These are phyloP conservation scores for Adansonia rubrostipa DNA, from an alignment of 441 rosid species.

Conservation along the genomic window DNA sequence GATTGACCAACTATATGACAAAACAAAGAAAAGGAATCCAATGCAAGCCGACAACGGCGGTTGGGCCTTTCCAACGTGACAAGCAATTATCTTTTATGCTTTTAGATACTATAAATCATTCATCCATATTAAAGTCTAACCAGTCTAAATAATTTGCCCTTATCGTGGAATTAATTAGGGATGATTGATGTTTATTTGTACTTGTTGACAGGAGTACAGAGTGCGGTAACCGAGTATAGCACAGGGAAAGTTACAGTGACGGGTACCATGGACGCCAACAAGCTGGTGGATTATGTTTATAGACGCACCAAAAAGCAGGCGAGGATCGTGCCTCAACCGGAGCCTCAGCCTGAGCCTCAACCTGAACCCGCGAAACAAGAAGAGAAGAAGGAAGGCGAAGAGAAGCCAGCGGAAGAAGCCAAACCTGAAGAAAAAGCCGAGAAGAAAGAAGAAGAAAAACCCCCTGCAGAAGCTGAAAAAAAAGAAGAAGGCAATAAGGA, in stretches of 20 bases:
- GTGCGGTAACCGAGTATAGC: constrained; percentile 62
- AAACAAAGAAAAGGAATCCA: background rate
- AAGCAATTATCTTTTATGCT: background rate
- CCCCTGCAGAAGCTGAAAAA: constrained; percentile 28
- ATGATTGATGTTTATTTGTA: background rate
- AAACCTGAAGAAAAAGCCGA: constrained; percentile 38
- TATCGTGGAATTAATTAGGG: background rate
- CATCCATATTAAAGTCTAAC: background rate
- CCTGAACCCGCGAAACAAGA: constrained; percentile 33
- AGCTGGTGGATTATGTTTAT: constrained; percentile 80
- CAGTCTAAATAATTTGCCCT: background rate
- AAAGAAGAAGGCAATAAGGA: constrained; percentile 30
- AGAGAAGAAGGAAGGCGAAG: constrained; percentile 43
- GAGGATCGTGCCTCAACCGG: constrained; percentile 70
- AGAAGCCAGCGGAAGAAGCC: constrained; percentile 39
- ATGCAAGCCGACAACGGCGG: background rate
- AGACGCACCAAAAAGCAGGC: constrained; percentile 83
- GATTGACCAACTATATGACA: background rate
- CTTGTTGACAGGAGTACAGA: constrained; percentile 65
- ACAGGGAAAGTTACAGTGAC: constrained; percentile 75
- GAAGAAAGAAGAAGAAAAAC: constrained; percentile 35
- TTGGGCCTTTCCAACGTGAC: constrained; percentile 2
- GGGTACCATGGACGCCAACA: constrained; percentile 82
- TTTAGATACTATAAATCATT: background rate
- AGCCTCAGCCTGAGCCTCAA: constrained; percentile 47